These are phyloP conservation scores for Astragalus membranaceus DNA, from an alignment of 306 rosid species.

Conservation along the genomic window DNA sequence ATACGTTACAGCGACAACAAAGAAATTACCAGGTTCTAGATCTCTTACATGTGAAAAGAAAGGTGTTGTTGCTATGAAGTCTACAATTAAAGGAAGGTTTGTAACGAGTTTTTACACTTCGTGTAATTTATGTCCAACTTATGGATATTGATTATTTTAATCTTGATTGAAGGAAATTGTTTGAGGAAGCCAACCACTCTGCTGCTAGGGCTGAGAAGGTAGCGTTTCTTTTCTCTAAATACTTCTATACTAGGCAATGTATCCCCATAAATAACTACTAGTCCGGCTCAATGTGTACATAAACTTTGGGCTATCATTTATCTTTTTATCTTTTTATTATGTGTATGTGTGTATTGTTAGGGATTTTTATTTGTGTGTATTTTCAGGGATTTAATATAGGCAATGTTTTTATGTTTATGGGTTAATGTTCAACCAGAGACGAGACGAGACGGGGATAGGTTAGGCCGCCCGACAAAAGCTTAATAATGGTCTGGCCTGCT, in stretches of 20 bases:
- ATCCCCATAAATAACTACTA: neutral
- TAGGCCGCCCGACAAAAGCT: too few species aligned
- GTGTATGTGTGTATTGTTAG: neutral
- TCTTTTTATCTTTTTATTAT: neutral
- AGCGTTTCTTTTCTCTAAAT: slow-evolving; percentile 1
- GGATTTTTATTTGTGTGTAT: neutral
- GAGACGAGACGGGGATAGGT: too few species aligned
- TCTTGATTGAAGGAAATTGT: slow-evolving; percentile 56
- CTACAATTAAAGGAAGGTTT: slow-evolving; percentile 60
- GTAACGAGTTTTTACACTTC: neutral
- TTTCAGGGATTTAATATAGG: too few species aligned
- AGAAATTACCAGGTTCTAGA: slow-evolving; percentile 33
- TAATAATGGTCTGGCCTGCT: too few species aligned
- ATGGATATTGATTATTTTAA: neutral
- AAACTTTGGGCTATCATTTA: neutral
- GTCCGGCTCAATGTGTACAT: neutral
- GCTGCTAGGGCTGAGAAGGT: slow-evolving; percentile 56
- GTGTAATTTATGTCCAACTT: neutral
- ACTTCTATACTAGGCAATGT: neutral
- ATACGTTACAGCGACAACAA: slow-evolving; percentile 30
- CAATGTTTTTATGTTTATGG: neutral
- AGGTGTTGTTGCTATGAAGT: slow-evolving; percentile 13
- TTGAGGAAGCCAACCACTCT: slow-evolving; percentile 40
- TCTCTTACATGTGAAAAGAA: slow-evolving; percentile 42
- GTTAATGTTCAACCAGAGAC: neutral